A percentile compares a stretch with the other conserved stretches of the same genome.
Evolutionary conservation across 1,284 basidiomycete species (phyloP).

Genomic region (Irpex rosettiformis): DNA sequence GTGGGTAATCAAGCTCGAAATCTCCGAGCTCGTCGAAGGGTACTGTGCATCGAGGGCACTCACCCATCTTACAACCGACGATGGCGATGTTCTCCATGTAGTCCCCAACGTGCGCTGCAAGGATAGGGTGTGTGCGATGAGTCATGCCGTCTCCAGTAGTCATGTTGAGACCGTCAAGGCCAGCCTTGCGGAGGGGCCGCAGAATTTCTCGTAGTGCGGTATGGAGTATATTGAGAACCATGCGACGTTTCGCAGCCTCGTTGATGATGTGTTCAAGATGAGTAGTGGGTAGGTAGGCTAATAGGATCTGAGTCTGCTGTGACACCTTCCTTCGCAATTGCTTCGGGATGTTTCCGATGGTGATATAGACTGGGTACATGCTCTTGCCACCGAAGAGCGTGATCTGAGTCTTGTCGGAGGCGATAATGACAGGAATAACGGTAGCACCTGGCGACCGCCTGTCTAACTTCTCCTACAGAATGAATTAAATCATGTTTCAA

Average conservation of each 20-base stretch:
- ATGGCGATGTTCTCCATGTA: not conserved
- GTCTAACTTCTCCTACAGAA: too few species aligned
- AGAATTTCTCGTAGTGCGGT: constrained; percentile 18
- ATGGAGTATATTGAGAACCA: constrained; percentile 21
- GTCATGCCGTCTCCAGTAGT: constrained; percentile 19
- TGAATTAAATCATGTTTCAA: not conserved
- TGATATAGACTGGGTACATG: too few species aligned
- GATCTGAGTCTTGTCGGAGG: too few species aligned
- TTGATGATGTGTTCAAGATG: constrained; percentile 27
- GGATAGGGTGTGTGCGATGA: constrained; percentile 19
- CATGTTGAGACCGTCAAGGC: constrained; percentile 16
- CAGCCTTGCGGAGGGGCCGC: constrained; percentile 10
- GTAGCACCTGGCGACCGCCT: too few species aligned
- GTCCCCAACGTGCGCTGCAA: too few species aligned
- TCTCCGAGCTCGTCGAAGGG: not conserved
- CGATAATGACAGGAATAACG: constrained; percentile 20
- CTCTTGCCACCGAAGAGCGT: too few species aligned
- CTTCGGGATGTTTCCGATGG: too few species aligned
- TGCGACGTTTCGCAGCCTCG: constrained; percentile 9
- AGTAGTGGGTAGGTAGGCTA: too few species aligned
- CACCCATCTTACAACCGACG: not conserved
- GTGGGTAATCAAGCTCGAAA: not conserved
- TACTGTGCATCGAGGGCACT: not conserved
- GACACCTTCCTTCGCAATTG: too few species aligned
- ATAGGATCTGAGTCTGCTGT: too few species aligned